Percentiles rank a stretch among this genome's conserved stretches.
Conservation (phyloP, 1,284 basidiomycete species). For the Apiotrichum montevideense region DNA sequence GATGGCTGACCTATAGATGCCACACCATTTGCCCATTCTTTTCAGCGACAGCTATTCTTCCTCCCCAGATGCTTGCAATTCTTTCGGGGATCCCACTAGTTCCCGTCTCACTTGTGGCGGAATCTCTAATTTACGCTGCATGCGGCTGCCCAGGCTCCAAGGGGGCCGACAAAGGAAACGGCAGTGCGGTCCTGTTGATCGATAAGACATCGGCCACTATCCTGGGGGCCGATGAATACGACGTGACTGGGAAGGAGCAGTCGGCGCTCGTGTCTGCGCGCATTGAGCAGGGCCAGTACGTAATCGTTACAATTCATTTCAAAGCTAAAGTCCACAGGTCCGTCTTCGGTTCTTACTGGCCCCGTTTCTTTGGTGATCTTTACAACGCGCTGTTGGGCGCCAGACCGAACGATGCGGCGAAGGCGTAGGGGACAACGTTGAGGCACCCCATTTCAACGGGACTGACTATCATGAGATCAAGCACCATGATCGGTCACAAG, state of each 20-base stretch:
- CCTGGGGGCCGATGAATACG: conserved; percentile 7
- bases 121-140: conserved; percentile 7
- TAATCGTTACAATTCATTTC: neutral
- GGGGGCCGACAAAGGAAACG: neutral
- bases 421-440: neutral
- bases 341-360: neutral
- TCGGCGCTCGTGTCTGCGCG: neutral
- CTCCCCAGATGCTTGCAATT: neutral
- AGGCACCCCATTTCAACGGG: too few relatives aligned
- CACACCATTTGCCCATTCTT: conserved; percentile 27
- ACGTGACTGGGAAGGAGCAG: conserved; percentile 1
- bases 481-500: too few relatives aligned
- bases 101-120: conserved; percentile 1
- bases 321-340: neutral
- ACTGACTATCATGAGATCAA: too few relatives aligned
- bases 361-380: neutral
- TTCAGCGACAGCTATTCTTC: conserved; percentile 10
- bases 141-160: neutral
- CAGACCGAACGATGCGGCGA: neutral
- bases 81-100: conserved; percentile 14
- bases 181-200: conserved; percentile 9
- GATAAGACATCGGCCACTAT: conserved; percentile 5
- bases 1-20: conserved; percentile 10
- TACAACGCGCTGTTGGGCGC: neutral
- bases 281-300: conserved; percentile 1